These are phyloP conservation scores for Endothia cerciana DNA, from an alignment of 2,329 filamentous ascomycete genomes.

Conservation along the genomic window DNA sequence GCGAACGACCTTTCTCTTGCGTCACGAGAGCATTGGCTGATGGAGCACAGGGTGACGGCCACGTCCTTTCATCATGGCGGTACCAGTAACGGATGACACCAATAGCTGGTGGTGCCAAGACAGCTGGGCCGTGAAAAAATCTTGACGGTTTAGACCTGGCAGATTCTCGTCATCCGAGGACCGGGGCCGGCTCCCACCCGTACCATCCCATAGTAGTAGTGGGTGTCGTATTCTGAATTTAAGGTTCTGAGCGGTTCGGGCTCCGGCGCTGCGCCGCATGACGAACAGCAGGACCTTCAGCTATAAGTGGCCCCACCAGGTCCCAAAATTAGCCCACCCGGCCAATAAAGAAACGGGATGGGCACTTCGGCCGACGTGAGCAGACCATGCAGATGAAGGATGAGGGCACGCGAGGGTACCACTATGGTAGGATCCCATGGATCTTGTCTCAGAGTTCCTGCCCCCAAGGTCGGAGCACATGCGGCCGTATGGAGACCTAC, in stretches of 20 bases:
- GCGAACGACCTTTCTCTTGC: not conserved
- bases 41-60: no score
- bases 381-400: not conserved
- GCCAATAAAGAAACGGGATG: not conserved
- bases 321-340: not conserved
- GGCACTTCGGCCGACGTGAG: not conserved
- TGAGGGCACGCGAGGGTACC: not conserved
- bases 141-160: no score
- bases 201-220: not conserved
- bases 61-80: no score
- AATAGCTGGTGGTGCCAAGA: no score
- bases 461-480: not conserved
- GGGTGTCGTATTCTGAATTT: not conserved
- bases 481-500: not conserved
- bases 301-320: not conserved
- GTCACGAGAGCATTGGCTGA: no score
- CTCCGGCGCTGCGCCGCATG: slow-evolving; percentile 3
- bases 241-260: not conserved
- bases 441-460: slow-evolving; percentile 1
- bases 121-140: no score
- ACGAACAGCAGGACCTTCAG: not conserved
- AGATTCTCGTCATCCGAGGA: no score
- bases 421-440: slow-evolving; percentile 1
- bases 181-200: no score
- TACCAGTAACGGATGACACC: no score